Evolutionary conservation across 345 rosid species (phyloP), one percentile per base, ranked within the genome.

Genomic region (Rubroshorea leprosula): DNA sequence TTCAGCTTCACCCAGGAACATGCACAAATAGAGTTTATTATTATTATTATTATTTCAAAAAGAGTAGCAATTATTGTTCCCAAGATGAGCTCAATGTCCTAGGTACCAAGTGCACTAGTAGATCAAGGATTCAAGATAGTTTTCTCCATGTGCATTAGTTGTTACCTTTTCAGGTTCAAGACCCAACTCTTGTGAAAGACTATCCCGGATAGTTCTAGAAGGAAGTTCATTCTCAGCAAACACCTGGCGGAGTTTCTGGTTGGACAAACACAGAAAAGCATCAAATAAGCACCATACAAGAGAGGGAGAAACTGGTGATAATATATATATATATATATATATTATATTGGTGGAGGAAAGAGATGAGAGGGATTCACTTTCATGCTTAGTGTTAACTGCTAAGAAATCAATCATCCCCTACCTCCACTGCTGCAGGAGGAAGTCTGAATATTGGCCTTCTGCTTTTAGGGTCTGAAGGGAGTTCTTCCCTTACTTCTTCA

Each of bases 181-280:
- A 69, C 78, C 87, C 83, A 89, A 72, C 64, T 93, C 96, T 58
- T 81, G 74, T 46, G 97, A 81, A 65, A 93, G 96, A 44, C 76
- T 74, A 58, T 80, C 96, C 75, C 74, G 83, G 68, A 80, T 73
- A 54, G 74, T 66, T 74, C 83, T 87, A 29, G 96, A 78, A 39
- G 97, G 99, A 78, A 93, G 99, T 68, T 90, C 97, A 76, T 87
- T 81, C 79, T 87, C 85, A 20, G 82, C 83, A 79, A 93, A 93
- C 51, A 77, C 99, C 69, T 78, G 78, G 38, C 99, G 95, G 43
- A 93, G 95, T 78, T 72, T 93, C 99, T 93, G 85, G 20, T 48
- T 76, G 70, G 69, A 53, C 65, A 68, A 55, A 56, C 38, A 72
- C 41, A 65, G 24, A 47, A 51, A 9, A 38, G 35, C 20, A 60